Base-by-base conservation (phyloP, 306 rosid genomes). In the Fragaria vesca region DNA sequence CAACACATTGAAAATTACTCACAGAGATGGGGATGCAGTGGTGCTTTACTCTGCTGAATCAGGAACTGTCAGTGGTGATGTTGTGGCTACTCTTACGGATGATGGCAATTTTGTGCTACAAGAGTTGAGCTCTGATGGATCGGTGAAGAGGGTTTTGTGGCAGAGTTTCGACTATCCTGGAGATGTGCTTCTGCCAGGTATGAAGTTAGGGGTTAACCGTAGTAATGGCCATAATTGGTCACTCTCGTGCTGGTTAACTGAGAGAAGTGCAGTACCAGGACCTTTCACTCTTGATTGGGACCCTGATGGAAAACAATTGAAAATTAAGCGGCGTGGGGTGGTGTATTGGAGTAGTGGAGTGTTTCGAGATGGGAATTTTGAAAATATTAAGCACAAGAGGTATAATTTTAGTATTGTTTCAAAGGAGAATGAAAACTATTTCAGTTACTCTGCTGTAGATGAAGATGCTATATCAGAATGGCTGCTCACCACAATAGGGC, bases 321-420 rank as follows among this genome's bases (percentile, higher is more conserved):
- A 38, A 36, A 55, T 55, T 24, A 73, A 8, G 36, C 16, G 5
- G 8, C 17, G 7, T 3, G 67, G 50, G 4, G 52, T 55, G 5
- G 38, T 73, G 8, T 55, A 73, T 55, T 73, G 76, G 76, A 38
- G 66, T 21, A 73, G 76, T 24, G 66, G 76, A 6, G 50, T 38
- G 2, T 72, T 73, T n/a, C 9, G 7, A 54, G 66, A 73, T 55
- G 76, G 54, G 15, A 30, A 17, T 26, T 78, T 78, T 69, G 24
- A 18, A 2, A 11, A 7, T 18, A 30, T 71, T 32, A 13, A 30
- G 13, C 20, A n/a, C 24, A 71, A 30, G 16, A 71, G 42, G 18
- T 82, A 66, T 36, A 7, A 46, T 1, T 82, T 75, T 63, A 71
- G 5, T 1, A 28, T 55, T 6, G 63, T 76, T 18, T 46, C 50